Base-by-base conservation (phyloP, 2,329 filamentous ascomycete species). In the Hymenoscyphus salicellus region DNA sequence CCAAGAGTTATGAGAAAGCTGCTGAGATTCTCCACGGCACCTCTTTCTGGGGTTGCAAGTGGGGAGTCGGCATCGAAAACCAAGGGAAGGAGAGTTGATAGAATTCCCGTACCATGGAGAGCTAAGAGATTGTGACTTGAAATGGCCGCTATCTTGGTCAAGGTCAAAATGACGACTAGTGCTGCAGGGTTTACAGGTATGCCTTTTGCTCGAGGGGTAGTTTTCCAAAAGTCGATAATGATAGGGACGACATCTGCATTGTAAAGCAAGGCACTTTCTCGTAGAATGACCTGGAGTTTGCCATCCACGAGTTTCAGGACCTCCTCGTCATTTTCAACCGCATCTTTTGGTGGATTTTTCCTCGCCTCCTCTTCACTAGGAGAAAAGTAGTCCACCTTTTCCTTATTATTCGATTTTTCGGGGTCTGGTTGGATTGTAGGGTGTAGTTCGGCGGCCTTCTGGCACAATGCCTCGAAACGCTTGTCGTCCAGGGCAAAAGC, bases 401-500 rank as follows among this genome's bases (percentile, higher is more conserved):
- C 55, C 46, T 64, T 61, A 20, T 41, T 55, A 30, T 55, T 58
- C 52, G 52, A 30, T 20, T 58, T 26, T 17, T 5, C 41, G 16
- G 30, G 58, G 5, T 78, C 69, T 74, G 77, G 69, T 11, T 69
- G 70, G 5, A 72, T 67, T 58, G 69, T 69, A 11, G 38, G 78
- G 79, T 55, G 82, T 52, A 68, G 58, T 59, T 72, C 70, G 28
- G 68, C 66, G 6, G 66, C 77, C 14, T 81, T 80, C 66, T 84
- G 81, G 74, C 91, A 95, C 58, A 95, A 81, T 63, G 85, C 80
- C 61, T 89, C 86, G 65, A 94, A 81, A 55, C 87, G 85, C 73
- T 92, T 87, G 75, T 96, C 90, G 63, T 92, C 90, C 60, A 96
- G 78, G 0, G 90, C 88, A 78, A 96, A 94, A 5, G 91, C 86